These are phyloP conservation scores for Scheffersomyces cryptocercus DNA, from an alignment of 1,139 yeast genomes.

Conservation along the genomic window DNA sequence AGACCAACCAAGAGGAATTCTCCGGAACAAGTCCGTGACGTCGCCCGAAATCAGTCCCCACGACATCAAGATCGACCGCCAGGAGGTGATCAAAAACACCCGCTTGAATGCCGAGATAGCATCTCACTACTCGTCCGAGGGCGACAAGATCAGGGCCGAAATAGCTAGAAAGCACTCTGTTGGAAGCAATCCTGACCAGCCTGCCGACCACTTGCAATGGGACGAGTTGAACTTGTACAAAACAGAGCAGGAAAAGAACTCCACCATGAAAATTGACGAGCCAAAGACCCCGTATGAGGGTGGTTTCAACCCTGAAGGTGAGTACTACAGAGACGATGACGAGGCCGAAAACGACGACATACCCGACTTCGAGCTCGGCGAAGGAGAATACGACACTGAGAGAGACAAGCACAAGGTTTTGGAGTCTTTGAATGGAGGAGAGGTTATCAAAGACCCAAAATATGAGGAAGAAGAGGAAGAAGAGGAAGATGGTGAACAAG, in stretches of 20 bases:
- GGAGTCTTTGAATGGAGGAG: constrained; percentile 42
- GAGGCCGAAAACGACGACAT: constrained; percentile 45
- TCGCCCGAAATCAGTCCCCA: constrained; percentile 9
- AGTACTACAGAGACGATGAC: constrained; percentile 75
- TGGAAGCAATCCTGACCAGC: not conserved
- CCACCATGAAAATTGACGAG: constrained; percentile 87
- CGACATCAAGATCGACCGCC: constrained; percentile 37
- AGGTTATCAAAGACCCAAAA: constrained; percentile 24
- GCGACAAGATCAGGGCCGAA: constrained; percentile 42
- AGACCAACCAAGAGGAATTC: constrained; percentile 42
- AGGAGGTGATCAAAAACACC: constrained; percentile 47
- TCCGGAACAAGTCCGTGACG: constrained; percentile 34
- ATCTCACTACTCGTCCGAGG: constrained; percentile 27
- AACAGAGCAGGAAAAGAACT: constrained; percentile 67
- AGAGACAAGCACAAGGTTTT: constrained; percentile 25
- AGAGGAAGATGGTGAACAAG: constrained; percentile 37
- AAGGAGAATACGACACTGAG: constrained; percentile 43
- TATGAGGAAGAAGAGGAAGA: constrained; percentile 29
- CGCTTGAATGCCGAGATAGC: constrained; percentile 40
- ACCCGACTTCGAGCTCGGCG: constrained; percentile 45
- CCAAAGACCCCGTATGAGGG: constrained; percentile 98
- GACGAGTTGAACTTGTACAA: constrained; percentile 69
- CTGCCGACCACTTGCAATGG: constrained; percentile 56
- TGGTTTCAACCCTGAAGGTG: constrained; percentile 81
- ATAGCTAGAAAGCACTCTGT: constrained; percentile 24